Evolutionary conservation across 2,329 filamentous ascomycete genomes (phyloP), one percentile per base, ranked within the genome.

Genomic region (Didymella segeticola): DNA sequence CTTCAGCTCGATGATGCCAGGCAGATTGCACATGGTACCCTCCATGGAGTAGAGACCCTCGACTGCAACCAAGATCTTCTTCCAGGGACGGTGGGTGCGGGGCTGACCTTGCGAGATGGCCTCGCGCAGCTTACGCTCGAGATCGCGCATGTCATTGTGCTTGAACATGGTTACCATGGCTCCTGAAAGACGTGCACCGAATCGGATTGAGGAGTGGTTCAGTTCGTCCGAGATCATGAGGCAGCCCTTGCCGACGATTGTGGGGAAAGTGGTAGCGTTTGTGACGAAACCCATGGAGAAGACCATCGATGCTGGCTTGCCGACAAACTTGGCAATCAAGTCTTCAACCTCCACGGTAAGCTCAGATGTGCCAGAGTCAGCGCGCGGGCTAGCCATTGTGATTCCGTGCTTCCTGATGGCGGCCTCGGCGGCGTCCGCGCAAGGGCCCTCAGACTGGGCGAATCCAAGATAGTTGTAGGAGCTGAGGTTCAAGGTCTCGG

Each of bases 401-500:
- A 98, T 86, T 34, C 93, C 93, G 69, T 96, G 95, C 70, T 89
- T 93, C 76, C 86, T 87, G 61, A 96, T 86, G 39, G 85, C 86
- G 39, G 93, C 89, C 78, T 99, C 95, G 4, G 93, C 91, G 12
- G 90, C 89, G 74, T 98, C 93, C 39, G 95, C 95, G 71, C 95
- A 99, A 33, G 95, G 93, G 10, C 95, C 95, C 63, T 98, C 93
- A 0, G 95, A 97, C 75, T 99, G 95, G 45, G 95, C 95, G 69
- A 99, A 99, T 36, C 95, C 95, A 20, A 99, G 89, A 73, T 99
- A 99, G 78, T 99, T 99, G 83, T 99, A 99, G 1, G 95, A 99
- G 80, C 93, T 97, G 89, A 99, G 89, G 78, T 99, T 99, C 67
- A 99, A 81, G 0, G 95, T 98, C 77, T 99, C 91, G 1, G 93